A percentile compares a stretch with the other conserved stretches of the same genome.
Conservation (phyloP, 2,329 filamentous ascomycete genomes). For the Cladosporium sphaerospermum region DNA sequence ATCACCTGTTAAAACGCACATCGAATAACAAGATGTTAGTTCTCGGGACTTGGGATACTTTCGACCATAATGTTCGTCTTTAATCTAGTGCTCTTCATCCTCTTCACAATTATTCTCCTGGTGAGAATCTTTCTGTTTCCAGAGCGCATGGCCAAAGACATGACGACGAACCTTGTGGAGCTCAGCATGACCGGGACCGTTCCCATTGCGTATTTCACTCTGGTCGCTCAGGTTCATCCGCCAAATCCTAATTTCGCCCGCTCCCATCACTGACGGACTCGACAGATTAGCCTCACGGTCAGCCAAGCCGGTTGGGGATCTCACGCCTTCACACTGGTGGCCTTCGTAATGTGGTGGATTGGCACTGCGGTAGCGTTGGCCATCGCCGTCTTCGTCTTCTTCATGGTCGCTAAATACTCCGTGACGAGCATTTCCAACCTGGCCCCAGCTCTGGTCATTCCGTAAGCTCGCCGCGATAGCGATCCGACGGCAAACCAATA, state of each 20-base stretch:
- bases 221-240: slow-evolving; percentile 12
- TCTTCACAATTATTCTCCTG: slow-evolving; percentile 12
- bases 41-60: slow-evolving; percentile 13
- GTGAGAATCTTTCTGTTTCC: slow-evolving; percentile 12
- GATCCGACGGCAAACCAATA: neutral
- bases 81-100: slow-evolving; percentile 13
- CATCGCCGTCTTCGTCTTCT: slow-evolving; percentile 5
- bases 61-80: slow-evolving; percentile 18
- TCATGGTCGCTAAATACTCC: neutral
- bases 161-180: slow-evolving; percentile 9
- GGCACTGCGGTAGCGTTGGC: neutral
- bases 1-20: neutral
- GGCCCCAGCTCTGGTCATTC: neutral
- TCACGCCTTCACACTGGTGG: slow-evolving; percentile 1
- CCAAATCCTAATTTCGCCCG: neutral
- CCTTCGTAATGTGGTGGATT: slow-evolving; percentile 15
- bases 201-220: slow-evolving; percentile 14
- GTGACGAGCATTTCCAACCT: neutral
- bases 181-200: slow-evolving; percentile 9
- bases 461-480: neutral
- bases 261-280: neutral
- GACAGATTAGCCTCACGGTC: neutral
- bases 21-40: slow-evolving; percentile 3
- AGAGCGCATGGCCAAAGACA: slow-evolving; percentile 5
- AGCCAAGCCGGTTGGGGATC: neutral